Conservation (phyloP, 257 asterid species). For the Rauvolfia tetraphylla region DNA sequence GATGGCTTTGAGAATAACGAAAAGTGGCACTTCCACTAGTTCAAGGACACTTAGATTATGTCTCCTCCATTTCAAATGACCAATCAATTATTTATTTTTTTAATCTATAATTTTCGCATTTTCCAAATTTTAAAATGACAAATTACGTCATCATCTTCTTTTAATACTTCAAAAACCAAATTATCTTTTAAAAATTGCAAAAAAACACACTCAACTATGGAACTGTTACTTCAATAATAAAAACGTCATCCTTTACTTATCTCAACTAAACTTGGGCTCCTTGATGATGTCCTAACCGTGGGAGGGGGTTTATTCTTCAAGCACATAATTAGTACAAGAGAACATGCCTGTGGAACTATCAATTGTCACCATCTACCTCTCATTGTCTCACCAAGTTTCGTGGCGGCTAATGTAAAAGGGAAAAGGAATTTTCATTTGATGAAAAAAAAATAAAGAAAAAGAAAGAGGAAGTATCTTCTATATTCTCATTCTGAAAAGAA, state of each 20-base stretch:
- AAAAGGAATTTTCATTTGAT: neutral
- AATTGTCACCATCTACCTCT: slow-evolving; percentile 15
- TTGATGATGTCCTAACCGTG: slow-evolving; percentile 8
- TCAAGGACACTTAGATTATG: slow-evolving; percentile 61
- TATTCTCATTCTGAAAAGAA: neutral
- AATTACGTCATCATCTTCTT: neutral
- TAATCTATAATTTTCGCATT: neutral
- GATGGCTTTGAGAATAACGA: slow-evolving; percentile 36
- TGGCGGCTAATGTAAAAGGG: neutral
- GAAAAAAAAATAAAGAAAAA: too few species aligned
- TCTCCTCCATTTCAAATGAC: slow-evolving; percentile 36
- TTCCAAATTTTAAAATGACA: neutral
- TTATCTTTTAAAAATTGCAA: too few species aligned
- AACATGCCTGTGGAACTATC: neutral
- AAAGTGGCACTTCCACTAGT: slow-evolving; percentile 33
- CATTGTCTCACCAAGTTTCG: neutral
- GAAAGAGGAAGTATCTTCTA: too few species aligned
- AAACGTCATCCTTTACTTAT: too few species aligned
- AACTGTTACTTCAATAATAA: too few species aligned
- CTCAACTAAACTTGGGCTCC: neutral
- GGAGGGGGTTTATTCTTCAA: neutral
- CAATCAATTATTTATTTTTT: slow-evolving; percentile 1
- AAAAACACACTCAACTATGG: too few species aligned
- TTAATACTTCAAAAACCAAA: neutral
- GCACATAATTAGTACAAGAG: neutral